Evolutionary conservation across 1,284 basidiomycete genomes (phyloP), one percentile per base, ranked within the genome.

Genomic region (Austroboletus niveus): DNA sequence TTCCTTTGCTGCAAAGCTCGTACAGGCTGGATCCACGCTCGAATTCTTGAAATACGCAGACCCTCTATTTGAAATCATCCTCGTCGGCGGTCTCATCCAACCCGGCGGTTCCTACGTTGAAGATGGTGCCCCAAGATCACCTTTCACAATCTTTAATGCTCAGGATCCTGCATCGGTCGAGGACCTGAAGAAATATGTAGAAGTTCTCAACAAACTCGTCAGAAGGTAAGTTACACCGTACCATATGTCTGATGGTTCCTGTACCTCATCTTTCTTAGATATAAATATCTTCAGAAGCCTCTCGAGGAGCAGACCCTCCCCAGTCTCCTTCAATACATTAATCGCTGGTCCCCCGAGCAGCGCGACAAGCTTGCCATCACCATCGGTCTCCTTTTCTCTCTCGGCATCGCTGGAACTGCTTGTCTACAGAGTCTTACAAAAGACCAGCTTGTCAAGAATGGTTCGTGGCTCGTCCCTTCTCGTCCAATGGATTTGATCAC

Each of bases 281-380:
- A 97, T 81, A 98, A 98, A 72, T 98, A 98, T 78, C 89, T 98
- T 60, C 95, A 98, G 75, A 93, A 89, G 71, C 93, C 94, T 41
- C 85, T 98, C 45, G 95, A 98, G 73, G 88, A 88, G 68, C 82
- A 79, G 40, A 82, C 92, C 52, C 79, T 98, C 31, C 90, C 92
- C 4, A 82, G 81, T 47, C 79, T 98, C 48, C 75, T 98, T 56
- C 93, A 96, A 69, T 97, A 97, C 68, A 83, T 91, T 65, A 84
- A 92, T 67, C 85, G 89, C 62, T 95, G 92, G 92, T 72, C 84
- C 5, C 69, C 79, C 14, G 76, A 73, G 22, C 84, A 90, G 73
- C 83, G 86, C 57, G 85, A 92, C 64, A 95, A 94, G 75, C 77
- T 98, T 49, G 84, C 91, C 27, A 78, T 87, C 54, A 84, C 92